Evolutionary conservation across 495 filamentous ascomycete genomes (phyloP).

Genomic region (Collariella sp.): DNA sequence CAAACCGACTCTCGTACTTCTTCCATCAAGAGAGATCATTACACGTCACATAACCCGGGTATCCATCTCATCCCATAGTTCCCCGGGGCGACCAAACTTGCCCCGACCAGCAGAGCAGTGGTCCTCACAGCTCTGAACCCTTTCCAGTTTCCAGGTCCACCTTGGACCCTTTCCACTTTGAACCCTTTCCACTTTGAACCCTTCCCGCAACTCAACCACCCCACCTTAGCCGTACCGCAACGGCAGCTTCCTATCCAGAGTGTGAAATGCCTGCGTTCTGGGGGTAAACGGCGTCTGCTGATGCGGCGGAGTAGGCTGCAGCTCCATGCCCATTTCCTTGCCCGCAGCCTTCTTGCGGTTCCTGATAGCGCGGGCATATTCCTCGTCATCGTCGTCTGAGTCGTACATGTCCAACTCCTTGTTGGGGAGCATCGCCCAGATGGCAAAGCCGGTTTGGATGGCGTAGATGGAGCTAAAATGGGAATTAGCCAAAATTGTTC

Average conservation of each 20-base stretch:
- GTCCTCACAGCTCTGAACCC: background rate
- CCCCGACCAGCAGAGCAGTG: constrained; percentile 6
- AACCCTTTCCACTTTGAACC: too few species aligned
- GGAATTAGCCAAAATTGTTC: background rate
- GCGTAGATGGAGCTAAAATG: constrained; percentile 45
- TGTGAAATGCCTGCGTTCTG: constrained; percentile 47
- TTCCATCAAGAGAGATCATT: too few species aligned
- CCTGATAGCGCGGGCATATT: too few species aligned
- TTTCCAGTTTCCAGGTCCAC: too few species aligned
- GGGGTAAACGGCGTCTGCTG: constrained; percentile 40
- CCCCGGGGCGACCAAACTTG: background rate
- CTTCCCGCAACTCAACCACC: background rate
- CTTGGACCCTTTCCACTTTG: too few species aligned
- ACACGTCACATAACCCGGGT: background rate
- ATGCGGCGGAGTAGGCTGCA: constrained; percentile 32
- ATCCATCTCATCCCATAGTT: background rate
- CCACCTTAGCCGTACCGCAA: constrained; percentile 8
- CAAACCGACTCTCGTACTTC: too few species aligned
- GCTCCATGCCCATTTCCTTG: constrained; percentile 32
- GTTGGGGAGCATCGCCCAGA: constrained; percentile 57
- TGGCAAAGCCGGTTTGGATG: constrained; percentile 45
- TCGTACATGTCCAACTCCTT: constrained; percentile 32
- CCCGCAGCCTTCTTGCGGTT: constrained; percentile 4
- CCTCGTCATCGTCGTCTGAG: constrained; percentile 32
- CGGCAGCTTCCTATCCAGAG: constrained; percentile 43